Evolutionary conservation across 2,329 filamentous ascomycete genomes (phyloP), one percentile per base, ranked within the genome.

Genomic region (Purpureocillium takamizusanense): DNA sequence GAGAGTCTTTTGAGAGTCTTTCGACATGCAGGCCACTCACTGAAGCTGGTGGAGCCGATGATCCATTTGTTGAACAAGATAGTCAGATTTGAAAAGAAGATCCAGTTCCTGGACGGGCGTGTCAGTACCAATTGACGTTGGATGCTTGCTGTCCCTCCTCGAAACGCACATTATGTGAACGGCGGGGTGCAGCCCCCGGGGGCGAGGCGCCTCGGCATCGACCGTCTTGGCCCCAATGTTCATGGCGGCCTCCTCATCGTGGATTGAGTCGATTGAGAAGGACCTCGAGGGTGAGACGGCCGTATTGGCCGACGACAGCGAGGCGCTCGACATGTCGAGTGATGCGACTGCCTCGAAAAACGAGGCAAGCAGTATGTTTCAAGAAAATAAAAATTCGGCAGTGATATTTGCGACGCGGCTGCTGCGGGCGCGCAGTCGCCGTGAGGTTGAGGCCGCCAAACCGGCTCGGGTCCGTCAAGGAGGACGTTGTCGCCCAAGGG

Each of bases 41-140:
- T 73, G 62, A 90, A 90, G 41, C 82, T 74, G 52, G 74, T 74
- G 45, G 76, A 79, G 55, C 86, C 78, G 42, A 94, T 74, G 36
- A 94, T 77, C 76, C 83, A 89, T 67, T 94, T 94, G 72, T 94
- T 94, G 72, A 94, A 94, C 44, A 94, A 67, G 55, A 94, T 94
- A 44, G 89, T 87, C 52, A 77, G 71, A 47, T 86, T 90, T 52
- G 85, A 92, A 57, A 92, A 76, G 48, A 86, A 72, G 49, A 94
- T 94, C 86, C 87, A 94, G 54, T 77, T 74, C 39, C 71, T 74
- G 35, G n/a, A n/a, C 13, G 18, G 14, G 5, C 13, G 10, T 10
- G 4, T 25, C 32, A n/a, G 13, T 17, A 29, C 29, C 29, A 38
- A 18, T 6, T 25, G 10, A 10, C 5, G 21, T 25, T 25, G 6